Evolutionary conservation across 805 yeast species (phyloP).

Genomic region (Ogataea kodamae): DNA sequence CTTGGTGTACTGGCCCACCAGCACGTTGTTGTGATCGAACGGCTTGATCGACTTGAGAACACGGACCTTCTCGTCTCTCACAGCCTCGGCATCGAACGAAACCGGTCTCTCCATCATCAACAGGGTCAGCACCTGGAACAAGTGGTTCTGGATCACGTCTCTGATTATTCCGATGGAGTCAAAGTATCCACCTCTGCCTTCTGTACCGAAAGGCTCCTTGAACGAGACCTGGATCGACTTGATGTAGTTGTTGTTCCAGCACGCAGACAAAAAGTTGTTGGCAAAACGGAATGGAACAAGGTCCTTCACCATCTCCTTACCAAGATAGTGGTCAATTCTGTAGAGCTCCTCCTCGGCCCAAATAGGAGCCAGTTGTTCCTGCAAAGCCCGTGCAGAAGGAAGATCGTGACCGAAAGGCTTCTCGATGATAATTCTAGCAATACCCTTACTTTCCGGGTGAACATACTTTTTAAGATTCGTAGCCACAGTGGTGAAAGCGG

Average conservation of each 20-base stretch:
- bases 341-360: conserved; percentile 88
- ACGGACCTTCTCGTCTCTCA: conserved; percentile 95
- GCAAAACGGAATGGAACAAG: conserved; percentile 86
- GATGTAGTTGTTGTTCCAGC: conserved; percentile 82
- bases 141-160: conserved; percentile 97
- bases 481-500: conserved; percentile 80
- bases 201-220: conserved; percentile 98
- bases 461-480: conserved; percentile 62
- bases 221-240: conserved; percentile 82
- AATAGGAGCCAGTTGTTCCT: conserved; percentile 72
- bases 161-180: conserved; percentile 93
- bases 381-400: conserved; percentile 71
- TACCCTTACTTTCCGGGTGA: conserved; percentile 62
- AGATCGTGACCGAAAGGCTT: conserved; percentile 97
- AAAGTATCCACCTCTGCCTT: conserved; percentile 98
- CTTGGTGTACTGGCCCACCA: conserved; percentile 83
- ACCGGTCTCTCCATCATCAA: conserved; percentile 95
- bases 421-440: conserved; percentile 83
- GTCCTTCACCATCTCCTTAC: conserved; percentile 97
- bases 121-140: conserved; percentile 86
- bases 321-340: conserved; percentile 96
- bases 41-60: conserved; percentile 78
- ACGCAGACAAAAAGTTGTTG: conserved; percentile 80
- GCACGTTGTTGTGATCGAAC: conserved; percentile 59
- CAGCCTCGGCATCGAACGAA: conserved; percentile 85